A percentile compares a stretch with the other conserved stretches of the same genome.
Evolutionary conservation across 2,329 filamentous ascomycete species (phyloP).

Genomic region (Pestalotiopsis sp.): DNA sequence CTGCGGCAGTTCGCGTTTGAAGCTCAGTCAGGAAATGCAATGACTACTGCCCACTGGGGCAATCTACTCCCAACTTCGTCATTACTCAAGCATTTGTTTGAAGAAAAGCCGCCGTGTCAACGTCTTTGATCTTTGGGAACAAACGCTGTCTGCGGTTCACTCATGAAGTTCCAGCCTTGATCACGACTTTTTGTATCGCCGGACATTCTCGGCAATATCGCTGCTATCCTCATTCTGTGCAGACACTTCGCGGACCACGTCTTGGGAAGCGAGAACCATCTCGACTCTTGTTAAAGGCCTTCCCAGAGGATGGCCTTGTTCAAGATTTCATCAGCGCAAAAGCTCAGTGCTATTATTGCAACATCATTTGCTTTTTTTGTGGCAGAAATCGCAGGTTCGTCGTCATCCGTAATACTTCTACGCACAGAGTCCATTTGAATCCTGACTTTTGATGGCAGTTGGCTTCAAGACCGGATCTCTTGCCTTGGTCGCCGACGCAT

Average conservation of each 20-base stretch:
- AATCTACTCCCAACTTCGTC: not conserved
- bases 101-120: not conserved
- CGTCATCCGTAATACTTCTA: too few species aligned
- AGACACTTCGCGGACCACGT: not conserved
- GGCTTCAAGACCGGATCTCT: conserved; percentile 64
- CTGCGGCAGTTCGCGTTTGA: conserved; percentile 10
- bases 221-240: not conserved
- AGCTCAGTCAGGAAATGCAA: not conserved
- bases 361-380: conserved; percentile 56
- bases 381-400: conserved; percentile 51
- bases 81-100: not conserved
- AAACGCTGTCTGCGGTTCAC: not conserved
- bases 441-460: conserved; percentile 20
- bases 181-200: not conserved
- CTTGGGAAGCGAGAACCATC: not conserved
- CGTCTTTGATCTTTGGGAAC: not conserved
- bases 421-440: not conserved
- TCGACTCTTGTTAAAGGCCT: not conserved
- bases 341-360: conserved; percentile 48
- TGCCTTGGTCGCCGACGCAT: conserved; percentile 75
- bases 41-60: not conserved
- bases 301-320: conserved; percentile 33
- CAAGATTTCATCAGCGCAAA: conserved; percentile 44
- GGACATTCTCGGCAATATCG: not conserved
- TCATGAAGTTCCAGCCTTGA: not conserved